Conservation (phyloP, 768 basidiomycete species). For the Lepiota venenata region DNA sequence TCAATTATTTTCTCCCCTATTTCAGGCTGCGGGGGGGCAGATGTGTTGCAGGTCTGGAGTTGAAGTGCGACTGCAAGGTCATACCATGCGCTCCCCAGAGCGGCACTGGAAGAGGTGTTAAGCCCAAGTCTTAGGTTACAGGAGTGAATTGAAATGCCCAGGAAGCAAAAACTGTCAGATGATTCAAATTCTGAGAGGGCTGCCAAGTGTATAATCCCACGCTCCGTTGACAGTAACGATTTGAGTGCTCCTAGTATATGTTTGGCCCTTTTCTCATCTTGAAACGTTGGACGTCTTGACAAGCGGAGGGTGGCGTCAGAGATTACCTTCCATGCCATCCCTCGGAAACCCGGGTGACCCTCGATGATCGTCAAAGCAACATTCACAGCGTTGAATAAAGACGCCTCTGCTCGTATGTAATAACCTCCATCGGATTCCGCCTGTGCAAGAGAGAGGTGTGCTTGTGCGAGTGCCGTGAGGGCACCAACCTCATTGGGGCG, state of each 20-base stretch:
- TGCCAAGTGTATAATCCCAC: neutral
- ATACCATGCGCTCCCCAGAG: constrained; percentile 61
- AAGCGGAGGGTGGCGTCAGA: constrained; percentile 76
- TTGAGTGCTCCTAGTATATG: constrained; percentile 27
- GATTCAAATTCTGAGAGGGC: neutral
- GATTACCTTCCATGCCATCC: constrained; percentile 78
- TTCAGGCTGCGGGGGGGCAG: neutral
- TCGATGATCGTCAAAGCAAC: constrained; percentile 47
- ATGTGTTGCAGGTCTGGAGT: constrained; percentile 35
- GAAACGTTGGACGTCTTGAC: constrained; percentile 47
- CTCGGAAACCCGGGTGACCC: constrained; percentile 58
- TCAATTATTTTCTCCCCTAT: constrained; percentile 41
- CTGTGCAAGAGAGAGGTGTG: constrained; percentile 68
- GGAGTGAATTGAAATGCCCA: constrained; percentile 52
- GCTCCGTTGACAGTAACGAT: constrained; percentile 1
- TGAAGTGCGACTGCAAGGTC: constrained; percentile 70
- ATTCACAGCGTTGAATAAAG: constrained; percentile 60
- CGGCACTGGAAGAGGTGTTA: constrained; percentile 39
- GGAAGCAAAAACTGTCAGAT: constrained; percentile 13
- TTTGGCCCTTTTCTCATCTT: constrained; percentile 38
- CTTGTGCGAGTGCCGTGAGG: constrained; percentile 64
- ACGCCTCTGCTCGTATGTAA: constrained; percentile 66
- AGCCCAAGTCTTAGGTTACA: constrained; percentile 63
- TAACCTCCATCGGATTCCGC: constrained; percentile 69
- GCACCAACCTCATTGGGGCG: constrained; percentile 72